Conservation (phyloP, 768 basidiomycete genomes). For the Coprinopsis cinerea region DNA sequence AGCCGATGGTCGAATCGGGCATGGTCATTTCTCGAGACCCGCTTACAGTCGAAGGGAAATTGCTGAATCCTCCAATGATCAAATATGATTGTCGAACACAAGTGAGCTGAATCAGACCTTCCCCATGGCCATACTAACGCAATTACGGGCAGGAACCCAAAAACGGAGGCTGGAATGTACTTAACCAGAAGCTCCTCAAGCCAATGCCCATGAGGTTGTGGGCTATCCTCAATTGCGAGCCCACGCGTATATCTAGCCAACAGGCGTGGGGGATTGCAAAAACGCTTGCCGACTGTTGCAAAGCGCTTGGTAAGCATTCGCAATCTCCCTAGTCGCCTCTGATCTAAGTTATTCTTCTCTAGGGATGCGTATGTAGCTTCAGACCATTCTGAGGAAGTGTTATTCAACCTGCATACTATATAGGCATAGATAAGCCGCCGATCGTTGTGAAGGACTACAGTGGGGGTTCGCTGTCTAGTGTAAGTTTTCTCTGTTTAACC, state of each 20-base stretch:
- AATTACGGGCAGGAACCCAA: neutral
- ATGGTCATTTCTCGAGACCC: neutral
- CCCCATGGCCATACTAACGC: neutral
- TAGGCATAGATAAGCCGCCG: too few relatives aligned
- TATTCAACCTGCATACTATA: too few relatives aligned
- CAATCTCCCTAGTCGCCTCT: too few relatives aligned
- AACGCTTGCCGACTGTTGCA: neutral
- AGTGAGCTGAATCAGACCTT: too few relatives aligned
- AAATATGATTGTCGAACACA: slow-evolving; percentile 13
- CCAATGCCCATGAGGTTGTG: neutral
- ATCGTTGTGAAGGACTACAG: too few relatives aligned
- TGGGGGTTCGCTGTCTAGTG: too few relatives aligned
- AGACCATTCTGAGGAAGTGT: too few relatives aligned
- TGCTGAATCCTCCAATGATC: neutral
- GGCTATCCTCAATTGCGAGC: neutral
- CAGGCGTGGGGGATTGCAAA: neutral
- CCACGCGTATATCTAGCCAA: neutral
- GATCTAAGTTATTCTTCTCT: too few relatives aligned
- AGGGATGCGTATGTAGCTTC: too few relatives aligned
- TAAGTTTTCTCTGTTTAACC: too few relatives aligned
- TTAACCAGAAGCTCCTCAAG: too few relatives aligned
- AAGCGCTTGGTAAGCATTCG: neutral
- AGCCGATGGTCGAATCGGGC: neutral
- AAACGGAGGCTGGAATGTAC: slow-evolving; percentile 15
- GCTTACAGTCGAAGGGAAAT: neutral